Conservation (phyloP, 352 stramenopile genomes). For the Elongisporangium prolatum region DNA sequence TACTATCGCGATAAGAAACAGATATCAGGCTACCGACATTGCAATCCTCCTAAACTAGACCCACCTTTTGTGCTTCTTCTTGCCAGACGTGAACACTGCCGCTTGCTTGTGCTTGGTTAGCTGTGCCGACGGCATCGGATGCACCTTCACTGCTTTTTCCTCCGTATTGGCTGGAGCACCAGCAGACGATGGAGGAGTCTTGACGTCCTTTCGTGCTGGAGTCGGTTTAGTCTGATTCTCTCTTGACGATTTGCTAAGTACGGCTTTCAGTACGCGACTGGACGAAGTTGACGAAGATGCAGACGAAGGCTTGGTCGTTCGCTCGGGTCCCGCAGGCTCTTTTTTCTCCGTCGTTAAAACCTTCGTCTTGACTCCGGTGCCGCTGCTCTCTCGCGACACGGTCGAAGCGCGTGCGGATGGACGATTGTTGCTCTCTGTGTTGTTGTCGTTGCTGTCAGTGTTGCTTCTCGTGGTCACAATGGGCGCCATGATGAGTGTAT, state of each 20-base stretch:
- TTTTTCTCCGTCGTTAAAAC: background rate
- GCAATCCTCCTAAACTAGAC: no score
- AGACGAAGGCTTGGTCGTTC: background rate
- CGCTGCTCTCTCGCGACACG: constrained; percentile 8
- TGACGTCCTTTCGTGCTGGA: constrained; percentile 13
- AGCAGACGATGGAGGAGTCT: constrained; percentile 5
- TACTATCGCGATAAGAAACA: constrained; percentile 20
- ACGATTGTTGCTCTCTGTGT: constrained; percentile 2
- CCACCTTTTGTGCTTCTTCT: constrained; percentile 78
- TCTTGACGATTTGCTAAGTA: background rate
- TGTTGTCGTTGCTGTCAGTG: constrained; percentile 10
- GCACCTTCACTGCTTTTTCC: constrained; percentile 6
- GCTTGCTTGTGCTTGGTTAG: constrained; percentile 78
- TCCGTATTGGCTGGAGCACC: background rate
- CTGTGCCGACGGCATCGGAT: constrained; percentile 43
- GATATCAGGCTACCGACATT: no score
- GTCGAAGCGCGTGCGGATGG: constrained; percentile 1
- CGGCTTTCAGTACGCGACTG: background rate
- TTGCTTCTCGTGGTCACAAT: constrained; percentile 9
- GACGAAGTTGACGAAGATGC: background rate
- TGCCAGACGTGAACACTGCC: constrained; percentile 55
- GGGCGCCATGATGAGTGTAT: constrained; percentile 7
- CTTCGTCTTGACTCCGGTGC: background rate
- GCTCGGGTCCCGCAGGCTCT: background rate
- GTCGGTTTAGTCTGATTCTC: constrained; percentile 1